Conservation (phyloP, 176 grass and related monocot genomes). For the Stipa capillata region DNA sequence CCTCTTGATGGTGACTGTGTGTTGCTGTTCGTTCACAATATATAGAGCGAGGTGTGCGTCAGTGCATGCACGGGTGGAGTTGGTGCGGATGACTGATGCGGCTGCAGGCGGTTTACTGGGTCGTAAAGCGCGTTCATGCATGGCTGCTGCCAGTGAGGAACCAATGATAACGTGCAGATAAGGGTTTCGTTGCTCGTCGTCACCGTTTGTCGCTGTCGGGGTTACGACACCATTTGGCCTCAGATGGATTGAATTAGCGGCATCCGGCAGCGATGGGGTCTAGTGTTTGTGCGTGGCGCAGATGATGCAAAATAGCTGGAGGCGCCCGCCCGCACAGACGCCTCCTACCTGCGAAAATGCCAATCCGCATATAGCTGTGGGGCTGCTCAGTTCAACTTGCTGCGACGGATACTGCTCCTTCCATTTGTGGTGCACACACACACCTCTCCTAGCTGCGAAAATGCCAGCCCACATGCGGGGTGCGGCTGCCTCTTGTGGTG, state of each 20-base stretch:
- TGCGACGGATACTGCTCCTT: no score
- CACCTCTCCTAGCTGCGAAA: no score
- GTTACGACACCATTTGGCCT: neutral
- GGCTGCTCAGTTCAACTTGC: no score
- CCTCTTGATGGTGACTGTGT: neutral
- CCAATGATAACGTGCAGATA: neutral
- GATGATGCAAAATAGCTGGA: neutral
- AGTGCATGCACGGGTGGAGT: neutral
- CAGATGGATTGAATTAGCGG: neutral
- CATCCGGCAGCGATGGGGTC: conserved; percentile 4
- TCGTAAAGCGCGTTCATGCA: neutral
- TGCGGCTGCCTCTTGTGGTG: no score
- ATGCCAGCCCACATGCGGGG: no score
- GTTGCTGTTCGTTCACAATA: neutral
- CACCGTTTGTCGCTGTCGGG: neutral
- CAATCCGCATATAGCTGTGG: no score
- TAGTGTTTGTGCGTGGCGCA: neutral
- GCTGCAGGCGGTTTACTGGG: neutral
- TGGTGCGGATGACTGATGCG: neutral
- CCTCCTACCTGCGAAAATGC: no score
- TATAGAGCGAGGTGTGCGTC: neutral
- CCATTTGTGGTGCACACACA: no score
- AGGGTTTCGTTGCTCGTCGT: neutral
- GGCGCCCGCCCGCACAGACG: no score
- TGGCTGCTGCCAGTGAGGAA: neutral